These are phyloP conservation scores for Solanum chiquidenum DNA, from an alignment of 257 asterid genomes.

Conservation along the genomic window DNA sequence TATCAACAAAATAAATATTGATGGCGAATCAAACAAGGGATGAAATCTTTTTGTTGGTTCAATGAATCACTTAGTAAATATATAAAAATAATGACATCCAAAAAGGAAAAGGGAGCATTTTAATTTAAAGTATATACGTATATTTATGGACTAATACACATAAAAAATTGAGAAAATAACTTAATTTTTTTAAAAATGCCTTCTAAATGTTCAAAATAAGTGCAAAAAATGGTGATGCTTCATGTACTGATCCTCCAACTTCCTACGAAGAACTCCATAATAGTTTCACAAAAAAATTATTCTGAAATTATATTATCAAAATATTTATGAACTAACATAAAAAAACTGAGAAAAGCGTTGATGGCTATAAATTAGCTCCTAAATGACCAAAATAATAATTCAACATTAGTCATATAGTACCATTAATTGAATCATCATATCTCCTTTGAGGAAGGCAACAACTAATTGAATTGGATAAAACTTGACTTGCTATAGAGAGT, in stretches of 20 bases:
- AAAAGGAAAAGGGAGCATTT: background rate
- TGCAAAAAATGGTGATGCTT: too few relatives aligned
- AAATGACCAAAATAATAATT: background rate
- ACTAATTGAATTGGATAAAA: background rate
- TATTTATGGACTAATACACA: too few relatives aligned
- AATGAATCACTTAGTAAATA: background rate
- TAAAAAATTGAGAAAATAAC: too few relatives aligned
- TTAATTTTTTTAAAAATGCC: too few relatives aligned
- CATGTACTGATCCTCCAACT: background rate
- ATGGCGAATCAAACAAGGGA: background rate
- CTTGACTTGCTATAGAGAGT: background rate
- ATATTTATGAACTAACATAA: too few relatives aligned
- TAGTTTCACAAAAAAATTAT: too few relatives aligned
- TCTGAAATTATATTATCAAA: too few relatives aligned
- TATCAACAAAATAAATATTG: background rate
- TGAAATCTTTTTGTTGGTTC: background rate
- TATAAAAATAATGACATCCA: background rate
- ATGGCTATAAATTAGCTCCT: background rate
- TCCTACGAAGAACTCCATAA: fast-evolving
- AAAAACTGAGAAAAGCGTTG: too few relatives aligned
- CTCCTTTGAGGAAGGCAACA: background rate
- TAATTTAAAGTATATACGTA: too few relatives aligned
- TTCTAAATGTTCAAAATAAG: too few relatives aligned
- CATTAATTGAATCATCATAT: background rate
- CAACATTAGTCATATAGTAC: background rate